Percentiles rank a stretch among this genome's conserved stretches.
Conservation (phyloP, 2,329 filamentous ascomycete species). For the Leptodontidium sp. region DNA sequence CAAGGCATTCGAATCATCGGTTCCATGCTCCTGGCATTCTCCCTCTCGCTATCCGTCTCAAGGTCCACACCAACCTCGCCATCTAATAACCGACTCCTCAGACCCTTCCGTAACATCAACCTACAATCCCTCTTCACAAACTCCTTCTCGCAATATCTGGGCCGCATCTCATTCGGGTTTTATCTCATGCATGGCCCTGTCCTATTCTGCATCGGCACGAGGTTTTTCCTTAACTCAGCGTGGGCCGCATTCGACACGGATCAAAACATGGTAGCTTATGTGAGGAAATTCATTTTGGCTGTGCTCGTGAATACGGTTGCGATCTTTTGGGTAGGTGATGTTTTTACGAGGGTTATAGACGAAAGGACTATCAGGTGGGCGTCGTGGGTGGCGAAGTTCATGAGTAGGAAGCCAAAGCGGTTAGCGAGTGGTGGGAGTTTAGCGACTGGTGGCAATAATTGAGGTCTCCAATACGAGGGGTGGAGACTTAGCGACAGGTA, state of each 20-base stretch:
- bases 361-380: slow-evolving; percentile 22
- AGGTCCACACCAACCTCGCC: neutral
- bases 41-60: slow-evolving; percentile 13
- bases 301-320: slow-evolving; percentile 16
- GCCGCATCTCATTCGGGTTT: slow-evolving; percentile 21
- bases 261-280: slow-evolving; percentile 5
- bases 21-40: slow-evolving; percentile 17
- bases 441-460: neutral
- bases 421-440: neutral
- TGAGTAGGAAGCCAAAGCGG: slow-evolving; percentile 8
- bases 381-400: neutral
- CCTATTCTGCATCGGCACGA: slow-evolving; percentile 25
- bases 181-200: slow-evolving; percentile 29
- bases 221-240: neutral
- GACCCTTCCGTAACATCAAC: neutral
- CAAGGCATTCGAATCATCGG: slow-evolving; percentile 20
- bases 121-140: slow-evolving; percentile 20
- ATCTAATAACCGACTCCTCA: neutral
- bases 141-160: slow-evolving; percentile 22
- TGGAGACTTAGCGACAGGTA: neutral
- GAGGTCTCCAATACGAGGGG: neutral
- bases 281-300: slow-evolving; percentile 11
- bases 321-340: slow-evolving; percentile 22
- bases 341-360: slow-evolving; percentile 24
- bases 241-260: neutral